Conservation (phyloP, 2,329 filamentous ascomycete species). For the Alternaria brassicae region DNA sequence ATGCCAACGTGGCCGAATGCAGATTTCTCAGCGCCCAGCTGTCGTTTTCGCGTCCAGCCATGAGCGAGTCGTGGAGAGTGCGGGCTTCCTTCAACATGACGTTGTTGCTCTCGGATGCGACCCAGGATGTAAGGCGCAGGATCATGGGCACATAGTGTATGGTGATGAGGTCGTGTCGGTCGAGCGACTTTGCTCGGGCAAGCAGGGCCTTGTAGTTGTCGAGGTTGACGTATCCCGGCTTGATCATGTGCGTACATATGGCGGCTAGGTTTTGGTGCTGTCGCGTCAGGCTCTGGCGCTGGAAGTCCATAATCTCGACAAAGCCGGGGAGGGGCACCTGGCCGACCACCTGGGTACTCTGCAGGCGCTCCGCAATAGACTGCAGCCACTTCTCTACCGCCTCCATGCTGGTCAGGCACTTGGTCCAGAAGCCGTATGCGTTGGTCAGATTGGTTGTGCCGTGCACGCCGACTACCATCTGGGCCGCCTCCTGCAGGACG, state of each 20-base stretch:
- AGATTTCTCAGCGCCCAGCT: constrained; percentile 77
- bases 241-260: constrained; percentile 80
- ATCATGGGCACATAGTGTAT: constrained; percentile 86
- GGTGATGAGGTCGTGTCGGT: constrained; percentile 76
- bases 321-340: constrained; percentile 69
- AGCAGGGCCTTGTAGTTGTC: constrained; percentile 79
- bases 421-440: constrained; percentile 71
- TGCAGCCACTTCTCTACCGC: constrained; percentile 80
- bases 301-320: constrained; percentile 79
- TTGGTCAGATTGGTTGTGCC: constrained; percentile 59
- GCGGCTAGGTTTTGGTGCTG: constrained; percentile 89
- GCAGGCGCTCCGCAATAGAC: constrained; percentile 75
- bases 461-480: constrained; percentile 62
- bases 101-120: constrained; percentile 75
- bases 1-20: constrained; percentile 77
- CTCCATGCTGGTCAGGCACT: constrained; percentile 78
- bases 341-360: constrained; percentile 77
- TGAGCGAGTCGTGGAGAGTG: constrained; percentile 72
- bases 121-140: constrained; percentile 76
- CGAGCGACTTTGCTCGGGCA: constrained; percentile 69
- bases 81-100: constrained; percentile 72
- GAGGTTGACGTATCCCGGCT: constrained; percentile 72
- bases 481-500: constrained; percentile 36
- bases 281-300: constrained; percentile 78
- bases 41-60: constrained; percentile 69